Percentiles rank a stretch among this genome's conserved stretches.
Evolutionary conservation across 139 green algal species (phyloP).

Genomic region (Limnomonas spitsbergensis): DNA sequence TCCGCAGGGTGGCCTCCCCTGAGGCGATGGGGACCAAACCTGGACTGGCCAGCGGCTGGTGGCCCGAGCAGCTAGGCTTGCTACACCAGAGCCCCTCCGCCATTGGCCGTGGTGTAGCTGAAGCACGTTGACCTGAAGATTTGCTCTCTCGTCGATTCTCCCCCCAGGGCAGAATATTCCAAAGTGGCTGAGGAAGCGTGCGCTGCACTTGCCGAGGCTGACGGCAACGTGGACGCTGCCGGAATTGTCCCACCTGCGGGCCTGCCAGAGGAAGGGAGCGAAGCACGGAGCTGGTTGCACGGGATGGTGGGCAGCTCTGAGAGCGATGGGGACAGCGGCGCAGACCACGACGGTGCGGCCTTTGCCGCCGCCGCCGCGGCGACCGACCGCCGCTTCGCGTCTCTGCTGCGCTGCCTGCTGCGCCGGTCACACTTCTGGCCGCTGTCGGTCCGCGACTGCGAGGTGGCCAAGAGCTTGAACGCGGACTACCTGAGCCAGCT

Average conservation of each 20-base stretch:
- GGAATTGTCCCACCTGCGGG: too few relatives aligned
- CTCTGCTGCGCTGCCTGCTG: not conserved
- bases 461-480: slow-evolving; percentile 17
- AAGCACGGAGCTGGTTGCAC: too few relatives aligned
- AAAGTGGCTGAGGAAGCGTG: not conserved
- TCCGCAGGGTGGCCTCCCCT: too few relatives aligned
- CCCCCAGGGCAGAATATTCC: not conserved
- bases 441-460: not conserved
- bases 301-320: too few relatives aligned
- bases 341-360: not conserved
- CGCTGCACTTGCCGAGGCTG: not conserved
- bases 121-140: too few relatives aligned
- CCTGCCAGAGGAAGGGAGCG: too few relatives aligned
- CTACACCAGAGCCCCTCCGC: too few relatives aligned
- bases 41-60: too few relatives aligned
- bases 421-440: slow-evolving; percentile 10
- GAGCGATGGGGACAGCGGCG: not conserved
- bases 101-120: too few relatives aligned
- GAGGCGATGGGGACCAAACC: too few relatives aligned
- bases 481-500: slow-evolving; percentile 17
- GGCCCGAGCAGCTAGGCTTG: too few relatives aligned
- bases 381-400: not conserved
- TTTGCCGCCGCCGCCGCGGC: not conserved
- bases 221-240: not conserved
- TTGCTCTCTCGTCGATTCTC: too few relatives aligned